Percentiles rank a stretch among this genome's conserved stretches.
Evolutionary conservation across 2,329 filamentous ascomycete genomes (phyloP).

Genomic region (Pseudogymnoascus sp.): DNA sequence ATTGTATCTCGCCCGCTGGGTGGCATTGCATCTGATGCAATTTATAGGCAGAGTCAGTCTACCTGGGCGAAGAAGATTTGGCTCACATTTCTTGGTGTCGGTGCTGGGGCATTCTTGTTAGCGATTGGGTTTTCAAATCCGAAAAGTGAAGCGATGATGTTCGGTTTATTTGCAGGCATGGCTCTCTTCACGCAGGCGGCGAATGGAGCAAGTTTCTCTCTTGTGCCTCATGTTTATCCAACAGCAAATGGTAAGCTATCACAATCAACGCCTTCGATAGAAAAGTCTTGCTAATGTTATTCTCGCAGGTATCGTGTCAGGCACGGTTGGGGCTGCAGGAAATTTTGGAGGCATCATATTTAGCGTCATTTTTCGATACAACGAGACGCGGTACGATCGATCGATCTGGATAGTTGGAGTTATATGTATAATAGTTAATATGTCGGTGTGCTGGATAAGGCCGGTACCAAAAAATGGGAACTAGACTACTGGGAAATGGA

Average conservation of each 20-base stretch:
- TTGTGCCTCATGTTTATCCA: slow-evolving; percentile 80
- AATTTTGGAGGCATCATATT: slow-evolving; percentile 80
- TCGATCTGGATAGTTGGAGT: slow-evolving; percentile 74
- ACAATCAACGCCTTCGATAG: not conserved
- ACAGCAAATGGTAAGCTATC: slow-evolving; percentile 26
- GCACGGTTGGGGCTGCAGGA: slow-evolving; percentile 65
- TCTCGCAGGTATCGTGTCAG: slow-evolving; percentile 52
- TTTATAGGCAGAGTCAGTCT: slow-evolving; percentile 34
- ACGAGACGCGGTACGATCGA: slow-evolving; percentile 54
- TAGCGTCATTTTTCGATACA: slow-evolving; percentile 70
- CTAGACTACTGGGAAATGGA: no score
- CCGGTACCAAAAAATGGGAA: slow-evolving; percentile 29
- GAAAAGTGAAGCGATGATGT: slow-evolving; percentile 53
- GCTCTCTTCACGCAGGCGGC: slow-evolving; percentile 77
- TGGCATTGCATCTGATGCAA: slow-evolving; percentile 43
- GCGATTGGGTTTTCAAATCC: slow-evolving; percentile 58
- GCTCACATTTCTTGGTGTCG: slow-evolving; percentile 45
- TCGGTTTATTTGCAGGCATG: slow-evolving; percentile 67
- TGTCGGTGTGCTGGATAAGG: slow-evolving; percentile 53
- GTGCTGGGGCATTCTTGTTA: slow-evolving; percentile 51
- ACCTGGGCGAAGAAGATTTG: slow-evolving; percentile 58
- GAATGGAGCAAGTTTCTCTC: slow-evolving; percentile 79
- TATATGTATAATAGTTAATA: slow-evolving; percentile 60
- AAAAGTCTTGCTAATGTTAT: not conserved
- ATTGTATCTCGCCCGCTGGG: slow-evolving; percentile 57